Evolutionary conservation across 768 basidiomycete species (phyloP), one percentile per base, ranked within the genome.

Genomic region (Tephrocybe sp.): DNA sequence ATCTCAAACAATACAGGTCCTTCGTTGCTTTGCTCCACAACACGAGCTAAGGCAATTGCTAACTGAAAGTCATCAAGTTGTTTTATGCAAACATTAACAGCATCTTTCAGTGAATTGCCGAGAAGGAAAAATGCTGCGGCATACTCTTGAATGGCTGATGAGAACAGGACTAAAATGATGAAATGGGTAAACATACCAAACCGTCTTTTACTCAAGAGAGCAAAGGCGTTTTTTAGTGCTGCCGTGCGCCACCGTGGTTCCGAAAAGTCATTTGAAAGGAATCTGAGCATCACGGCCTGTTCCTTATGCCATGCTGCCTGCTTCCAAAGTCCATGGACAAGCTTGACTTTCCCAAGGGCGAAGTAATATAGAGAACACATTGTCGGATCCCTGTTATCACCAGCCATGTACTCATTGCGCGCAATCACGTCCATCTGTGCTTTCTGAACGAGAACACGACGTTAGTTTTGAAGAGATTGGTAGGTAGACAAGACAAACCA

Each of bases 101-200:
- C 95, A 57, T 98, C 97, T 66, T 88, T 90, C 32, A 96, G 69
- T 38, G 85, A 84, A 19, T 85, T 87, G 7, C 92, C 96, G 0
- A 99, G 80, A 36, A 99, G 75, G 73, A 99, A 99, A 71, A 99
- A 99, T 1, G 94, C 95, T 0, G 94, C 94, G n/a, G 97, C 95
- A 62, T 98, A 98, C 64, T 93, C 97, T 98, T 63, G 11, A 16
- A 7, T 49, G 14, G 19, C 26, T 20, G 22, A 9, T 40, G 41
- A n/a, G 20, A 50, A 14, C 17, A 38, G 40, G 40, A 23, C 23
- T 14, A 1, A 14, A 39, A 14, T 57, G 26, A 10, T 9, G 6
- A 39, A 26, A n/a, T 14, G 19, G 26, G 31, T 19, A 34, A 5
- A 70, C 87, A 38, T 43, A 95, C 96, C 92, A 62, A 90, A 98